These are phyloP conservation scores for Phytophthora brassicae DNA, from an alignment of 352 stramenopile species.

Conservation along the genomic window DNA sequence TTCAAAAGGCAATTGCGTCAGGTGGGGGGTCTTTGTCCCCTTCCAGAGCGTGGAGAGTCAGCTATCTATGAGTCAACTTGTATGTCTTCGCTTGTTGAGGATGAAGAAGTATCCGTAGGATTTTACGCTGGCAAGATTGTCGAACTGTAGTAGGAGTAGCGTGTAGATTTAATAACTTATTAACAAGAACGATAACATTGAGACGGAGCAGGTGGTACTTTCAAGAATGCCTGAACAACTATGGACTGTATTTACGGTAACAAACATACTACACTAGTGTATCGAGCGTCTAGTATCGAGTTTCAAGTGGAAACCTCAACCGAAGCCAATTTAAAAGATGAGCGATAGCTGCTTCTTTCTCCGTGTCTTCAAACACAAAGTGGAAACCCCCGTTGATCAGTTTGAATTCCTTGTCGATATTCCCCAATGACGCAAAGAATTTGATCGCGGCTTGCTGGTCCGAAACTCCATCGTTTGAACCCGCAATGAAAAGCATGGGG, in stretches of 20 bases:
- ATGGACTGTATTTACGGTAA: not conserved
- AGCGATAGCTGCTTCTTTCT: conserved; percentile 25
- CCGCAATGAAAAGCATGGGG: conserved; percentile 43
- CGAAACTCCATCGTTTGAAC: conserved; percentile 49
- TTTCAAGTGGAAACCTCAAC: conserved; percentile 24
- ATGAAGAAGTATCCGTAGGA: not conserved
- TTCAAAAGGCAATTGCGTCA: conserved; percentile 33
- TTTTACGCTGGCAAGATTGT: conserved; percentile 27
- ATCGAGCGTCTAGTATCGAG: not conserved
- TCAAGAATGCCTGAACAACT: not conserved
- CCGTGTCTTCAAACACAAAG: conserved; percentile 55
- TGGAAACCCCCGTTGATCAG: conserved; percentile 52
- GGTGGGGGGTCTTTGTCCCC: conserved; percentile 14
- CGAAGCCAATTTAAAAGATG: conserved; percentile 27
- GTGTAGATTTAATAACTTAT: conserved; percentile 26
- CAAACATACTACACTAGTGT: conserved; percentile 1
- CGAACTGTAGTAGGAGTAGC: conserved; percentile 20
- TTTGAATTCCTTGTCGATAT: conserved; percentile 56
- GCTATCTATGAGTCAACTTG: not conserved
- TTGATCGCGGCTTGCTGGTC: conserved; percentile 31
- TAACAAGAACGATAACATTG: conserved; percentile 9
- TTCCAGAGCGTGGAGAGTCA: conserved; percentile 23
- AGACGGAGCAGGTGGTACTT: no score
- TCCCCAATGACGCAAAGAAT: conserved; percentile 44
- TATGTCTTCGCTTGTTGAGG: not conserved